These are phyloP conservation scores for Malus orientalis DNA, from an alignment of 306 rosid genomes.

Conservation along the genomic window DNA sequence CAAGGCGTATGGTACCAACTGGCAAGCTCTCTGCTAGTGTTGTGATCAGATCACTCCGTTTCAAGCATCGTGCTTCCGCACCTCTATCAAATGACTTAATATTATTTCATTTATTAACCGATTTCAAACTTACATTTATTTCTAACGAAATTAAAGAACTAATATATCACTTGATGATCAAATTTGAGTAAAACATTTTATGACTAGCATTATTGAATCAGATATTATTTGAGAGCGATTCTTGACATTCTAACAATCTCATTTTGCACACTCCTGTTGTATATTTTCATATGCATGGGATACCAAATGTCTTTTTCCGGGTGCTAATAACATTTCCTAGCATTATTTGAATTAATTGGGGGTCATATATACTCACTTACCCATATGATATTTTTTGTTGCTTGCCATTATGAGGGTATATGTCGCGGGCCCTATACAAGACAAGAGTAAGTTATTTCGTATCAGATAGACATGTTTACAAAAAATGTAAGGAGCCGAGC, in stretches of 20 bases:
- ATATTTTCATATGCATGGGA: too few relatives aligned
- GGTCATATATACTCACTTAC: background rate
- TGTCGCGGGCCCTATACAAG: background rate
- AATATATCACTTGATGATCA: background rate
- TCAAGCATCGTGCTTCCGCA: slow-evolving; percentile 38
- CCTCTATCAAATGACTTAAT: background rate
- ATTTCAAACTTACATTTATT: too few relatives aligned
- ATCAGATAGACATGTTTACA: too few relatives aligned
- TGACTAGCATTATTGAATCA: background rate
- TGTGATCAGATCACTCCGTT: slow-evolving; percentile 37
- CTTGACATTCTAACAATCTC: too few relatives aligned
- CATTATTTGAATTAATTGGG: background rate
- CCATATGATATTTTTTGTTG: background rate
- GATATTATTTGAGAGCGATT: background rate
- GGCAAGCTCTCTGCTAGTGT: slow-evolving; percentile 38
- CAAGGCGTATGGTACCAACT: slow-evolving; percentile 28
- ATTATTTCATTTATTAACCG: too few relatives aligned
- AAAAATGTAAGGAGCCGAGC: too few relatives aligned
- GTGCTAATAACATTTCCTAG: too few relatives aligned
- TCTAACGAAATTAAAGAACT: too few relatives aligned
- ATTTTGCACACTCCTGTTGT: too few relatives aligned
- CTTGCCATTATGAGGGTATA: slow-evolving; percentile 4
- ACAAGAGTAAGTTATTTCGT: too few relatives aligned
- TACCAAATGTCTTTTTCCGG: too few relatives aligned
- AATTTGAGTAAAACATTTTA: background rate